Base-by-base conservation (phyloP, 2,329 filamentous ascomycete genomes). In the Colletotrichum graminicola region DNA sequence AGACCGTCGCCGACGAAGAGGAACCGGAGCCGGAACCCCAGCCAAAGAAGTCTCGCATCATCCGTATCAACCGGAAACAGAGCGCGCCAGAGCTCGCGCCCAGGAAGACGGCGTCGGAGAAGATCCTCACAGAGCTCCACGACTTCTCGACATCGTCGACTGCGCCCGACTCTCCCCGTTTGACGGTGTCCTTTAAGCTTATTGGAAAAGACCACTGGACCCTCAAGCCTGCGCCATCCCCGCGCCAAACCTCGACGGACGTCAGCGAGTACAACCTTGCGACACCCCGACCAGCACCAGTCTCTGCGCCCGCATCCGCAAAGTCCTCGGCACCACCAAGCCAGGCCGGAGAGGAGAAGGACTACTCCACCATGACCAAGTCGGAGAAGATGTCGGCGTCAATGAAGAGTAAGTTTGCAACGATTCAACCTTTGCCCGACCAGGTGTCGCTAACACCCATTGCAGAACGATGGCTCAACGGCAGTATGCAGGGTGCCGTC, bases 351-450 rank as follows among this genome's bases (percentile, higher is more conserved):
- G 83, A 84, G 34, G 83, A 86, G 69, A 89, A 90, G 80, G 87
- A 89, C 63, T 90, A 90, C 75, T 85, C 86, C 45, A 83, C 85
- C 54, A 90, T 90, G 88, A 90, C 87, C 59, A 90, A 90, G 80
- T 89, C 87, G 39, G 88, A 90, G 80, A 90, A 90, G 83, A 90
- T 90, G 88, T 89, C 86, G n/a, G 85, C 84, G 23, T 90, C 88
- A 3, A 90, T 90, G 88, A 89, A 89, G 82, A 87, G 88, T 90
- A 82, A 81, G 85, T 79, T n/a, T 21, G 34, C 18, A n/a, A 14
- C 3, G 56, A 26, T 21, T 18, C 32, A 34, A 1, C 45, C 10
- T 12, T n/a, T 10, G 11, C 52, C 23, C 67, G 60, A 3, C 5
- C 74, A 29, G 39, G 52, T 16, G 7, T 16, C 36, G 71, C 80